Evolutionary conservation across 2,329 filamentous ascomycete genomes (phyloP), one percentile per base, ranked within the genome.

Genomic region (Epichloe sylvatica): DNA sequence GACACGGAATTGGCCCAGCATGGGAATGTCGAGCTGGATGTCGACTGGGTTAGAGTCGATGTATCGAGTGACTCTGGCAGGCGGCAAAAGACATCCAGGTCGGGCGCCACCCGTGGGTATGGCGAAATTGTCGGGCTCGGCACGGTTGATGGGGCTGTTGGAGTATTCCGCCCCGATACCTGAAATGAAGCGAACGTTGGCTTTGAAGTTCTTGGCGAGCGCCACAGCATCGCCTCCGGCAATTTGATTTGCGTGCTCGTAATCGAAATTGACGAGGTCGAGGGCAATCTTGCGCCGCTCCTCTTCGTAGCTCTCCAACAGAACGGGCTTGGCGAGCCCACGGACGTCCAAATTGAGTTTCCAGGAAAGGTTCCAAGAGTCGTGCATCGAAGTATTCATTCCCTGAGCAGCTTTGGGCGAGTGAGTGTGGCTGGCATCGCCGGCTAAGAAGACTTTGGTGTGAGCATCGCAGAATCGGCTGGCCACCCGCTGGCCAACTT

Each of bases 11-110:
- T 90, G 85, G 25, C 84, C 81, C 5, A 89, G 70, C 64, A 87
- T 77, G 1, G 85, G 85, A 42, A 89, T 85, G 59, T 89, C 85
- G 5, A 87, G 77, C 61, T 90, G 83, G 30, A 89, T 69, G 56
- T 89, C 81, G 40, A 90, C 78, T 0, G 84, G 84, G 57, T 89
- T 90, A 3, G 84, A 81, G 64, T 90, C 85, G 47, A 88, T 76
- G 60, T 83, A 88, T 30, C 85, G 76, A 0, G 82, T 84, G 17
- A 83, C 83, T 64, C 79, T 84, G 39, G 81, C 81, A 2, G 84
- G 84, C 3, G 80, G 75, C 25, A 85, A 70, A 77, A 77, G 67
- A 46, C 73, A 76, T 7, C 76, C 76, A 3, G 75, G 74, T 53
- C 70, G 72, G 44, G 73, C 72, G 25, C 74, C 70, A 38, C 74